Evolutionary conservation across 2,329 filamentous ascomycete species (phyloP).

Genomic region (Paraphoma chrysanthemicola): DNA sequence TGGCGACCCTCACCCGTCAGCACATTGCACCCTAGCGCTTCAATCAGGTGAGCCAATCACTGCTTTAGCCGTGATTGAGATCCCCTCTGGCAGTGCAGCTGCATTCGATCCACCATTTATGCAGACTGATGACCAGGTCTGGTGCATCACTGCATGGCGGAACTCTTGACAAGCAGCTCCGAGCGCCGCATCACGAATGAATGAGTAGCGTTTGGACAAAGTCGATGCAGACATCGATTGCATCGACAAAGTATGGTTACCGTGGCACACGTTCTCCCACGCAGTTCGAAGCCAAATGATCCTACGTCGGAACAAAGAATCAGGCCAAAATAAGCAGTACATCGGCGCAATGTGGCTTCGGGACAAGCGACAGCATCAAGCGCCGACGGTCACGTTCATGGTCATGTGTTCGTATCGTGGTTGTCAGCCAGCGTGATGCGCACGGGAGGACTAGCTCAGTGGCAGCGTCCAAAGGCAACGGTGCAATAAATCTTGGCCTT

Average conservation of each 20-base stretch:
- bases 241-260: neutral
- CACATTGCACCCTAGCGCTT: slow-evolving; percentile 23
- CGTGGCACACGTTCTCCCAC: neutral
- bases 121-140: slow-evolving; percentile 10
- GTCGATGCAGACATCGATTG: neutral
- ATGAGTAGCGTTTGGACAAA: slow-evolving; percentile 5
- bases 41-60: slow-evolving; percentile 30
- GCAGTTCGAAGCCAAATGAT: neutral
- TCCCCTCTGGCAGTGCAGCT: slow-evolving; percentile 14
- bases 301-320: neutral
- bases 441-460: slow-evolving; percentile 19
- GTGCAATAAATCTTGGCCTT: slow-evolving; percentile 12
- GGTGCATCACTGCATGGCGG: slow-evolving; percentile 8
- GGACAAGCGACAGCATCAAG: slow-evolving; percentile 8
- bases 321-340: slow-evolving; percentile 10
- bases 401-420: slow-evolving; percentile 24
- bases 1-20: slow-evolving; percentile 20
- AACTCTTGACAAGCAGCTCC: slow-evolving; percentile 9
- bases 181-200: slow-evolving; percentile 16
- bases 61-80: slow-evolving; percentile 14
- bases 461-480: slow-evolving; percentile 4
- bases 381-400: slow-evolving; percentile 6
- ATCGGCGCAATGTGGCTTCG: slow-evolving; percentile 18
- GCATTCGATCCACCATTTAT: slow-evolving; percentile 13
- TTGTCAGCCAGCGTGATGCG: slow-evolving; percentile 28